A percentile compares a stretch with the other conserved stretches of the same genome.
Conservation (phyloP, 2,329 filamentous ascomycete genomes). For the Fusarium drepaniforme region DNA sequence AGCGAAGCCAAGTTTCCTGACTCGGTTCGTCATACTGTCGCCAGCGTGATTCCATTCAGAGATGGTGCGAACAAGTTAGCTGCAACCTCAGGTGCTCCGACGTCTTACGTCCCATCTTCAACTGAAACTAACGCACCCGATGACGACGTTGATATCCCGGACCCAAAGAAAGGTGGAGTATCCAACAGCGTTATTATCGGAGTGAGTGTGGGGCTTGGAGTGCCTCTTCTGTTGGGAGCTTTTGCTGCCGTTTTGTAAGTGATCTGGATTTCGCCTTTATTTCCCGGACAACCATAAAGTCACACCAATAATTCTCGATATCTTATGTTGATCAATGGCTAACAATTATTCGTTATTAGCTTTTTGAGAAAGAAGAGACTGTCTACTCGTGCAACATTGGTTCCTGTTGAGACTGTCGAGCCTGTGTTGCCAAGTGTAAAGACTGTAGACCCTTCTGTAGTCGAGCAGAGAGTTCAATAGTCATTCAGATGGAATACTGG, state of each 20-base stretch:
- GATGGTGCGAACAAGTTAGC: conserved; percentile 45
- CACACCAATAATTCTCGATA: not conserved
- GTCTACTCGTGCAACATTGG: not conserved
- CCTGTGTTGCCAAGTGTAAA: not conserved
- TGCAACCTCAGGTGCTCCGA: conserved; percentile 54
- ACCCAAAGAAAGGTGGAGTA: conserved; percentile 48
- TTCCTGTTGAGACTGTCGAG: not conserved
- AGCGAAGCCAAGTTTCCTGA: conserved; percentile 11
- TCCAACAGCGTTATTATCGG: conserved; percentile 62
- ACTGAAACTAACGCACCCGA: not conserved
- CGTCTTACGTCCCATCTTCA: conserved; percentile 46
- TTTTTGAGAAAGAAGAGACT: not conserved
- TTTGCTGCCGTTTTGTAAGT: conserved; percentile 50
- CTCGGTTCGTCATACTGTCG: not conserved
- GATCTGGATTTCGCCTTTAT: not conserved
- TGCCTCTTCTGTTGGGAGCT: conserved; percentile 52
- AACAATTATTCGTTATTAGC: not conserved
- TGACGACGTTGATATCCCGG: not conserved
- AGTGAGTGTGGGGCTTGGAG: conserved; percentile 59
- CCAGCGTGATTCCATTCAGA: conserved; percentile 55
- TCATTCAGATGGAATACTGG: not conserved
- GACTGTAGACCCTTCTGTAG: not conserved
- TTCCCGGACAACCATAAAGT: not conserved
- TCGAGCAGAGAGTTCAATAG: not conserved
- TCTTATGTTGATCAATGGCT: not conserved